phyloP scores from a whole-genome alignment of 2,329 filamentous ascomycete genomes.

The Hypoxylon sp. region DNA sequence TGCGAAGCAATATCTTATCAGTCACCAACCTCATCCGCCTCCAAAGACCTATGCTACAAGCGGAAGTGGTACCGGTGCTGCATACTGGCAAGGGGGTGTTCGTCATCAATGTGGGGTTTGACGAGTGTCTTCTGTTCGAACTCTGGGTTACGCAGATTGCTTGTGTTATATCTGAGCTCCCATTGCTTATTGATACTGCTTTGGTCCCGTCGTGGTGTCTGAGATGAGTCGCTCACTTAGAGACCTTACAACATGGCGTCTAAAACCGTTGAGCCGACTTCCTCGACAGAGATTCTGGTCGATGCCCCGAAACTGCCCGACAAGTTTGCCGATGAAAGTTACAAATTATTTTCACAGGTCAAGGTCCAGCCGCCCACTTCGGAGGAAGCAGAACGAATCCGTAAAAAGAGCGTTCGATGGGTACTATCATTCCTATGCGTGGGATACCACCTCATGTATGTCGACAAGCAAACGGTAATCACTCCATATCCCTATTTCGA shows the following conservation, averaged over 20 bases:
- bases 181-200: background rate
- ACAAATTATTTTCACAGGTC: slow-evolving; percentile 56
- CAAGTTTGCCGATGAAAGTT: slow-evolving; percentile 57
- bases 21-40: slow-evolving; percentile 17
- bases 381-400: slow-evolving; percentile 46
- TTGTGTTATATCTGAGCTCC: slow-evolving; percentile 16
- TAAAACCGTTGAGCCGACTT: slow-evolving; percentile 17
- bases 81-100: slow-evolving; percentile 25
- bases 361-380: slow-evolving; percentile 54
- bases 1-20: slow-evolving; percentile 32
- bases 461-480: slow-evolving; percentile 35
- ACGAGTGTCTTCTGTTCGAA: slow-evolving; percentile 10
- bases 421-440: slow-evolving; percentile 33
- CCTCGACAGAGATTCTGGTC: slow-evolving; percentile 23
- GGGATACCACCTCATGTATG: slow-evolving; percentile 34
- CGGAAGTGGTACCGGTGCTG: slow-evolving; percentile 13
- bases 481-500: background rate
- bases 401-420: slow-evolving; percentile 32
- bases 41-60: slow-evolving; percentile 15
- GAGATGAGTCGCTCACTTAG: background rate
- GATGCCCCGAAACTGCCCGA: slow-evolving; percentile 52
- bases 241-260: slow-evolving; percentile 19
- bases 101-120: slow-evolving; percentile 33
- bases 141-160: background rate
- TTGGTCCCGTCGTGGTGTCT: background rate